A percentile compares a stretch with the other conserved stretches of the same genome.
These are phyloP conservation scores for Arthrobotrys iridis DNA, from an alignment of 2,329 filamentous ascomycete genomes.

Conservation along the genomic window DNA sequence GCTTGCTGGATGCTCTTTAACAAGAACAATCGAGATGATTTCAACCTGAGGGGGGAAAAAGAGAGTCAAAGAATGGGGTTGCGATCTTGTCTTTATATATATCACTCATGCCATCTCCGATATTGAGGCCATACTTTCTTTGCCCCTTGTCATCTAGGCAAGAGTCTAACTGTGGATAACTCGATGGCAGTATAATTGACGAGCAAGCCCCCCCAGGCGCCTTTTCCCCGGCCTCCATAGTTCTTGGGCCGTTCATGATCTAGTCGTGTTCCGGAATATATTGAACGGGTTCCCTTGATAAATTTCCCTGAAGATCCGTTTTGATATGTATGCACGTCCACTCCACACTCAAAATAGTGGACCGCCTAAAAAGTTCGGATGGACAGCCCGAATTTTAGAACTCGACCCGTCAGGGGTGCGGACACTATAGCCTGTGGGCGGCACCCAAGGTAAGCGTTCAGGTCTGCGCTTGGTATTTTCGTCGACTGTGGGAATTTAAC, in stretches of 20 bases:
- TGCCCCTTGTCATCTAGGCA: slow-evolving; percentile 24
- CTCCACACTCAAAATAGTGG: slow-evolving; percentile 21
- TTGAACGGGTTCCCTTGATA: slow-evolving; percentile 6
- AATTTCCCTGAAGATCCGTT: slow-evolving; percentile 27
- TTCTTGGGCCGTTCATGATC: neutral
- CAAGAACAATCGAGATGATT: slow-evolving; percentile 26
- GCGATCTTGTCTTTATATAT: slow-evolving; percentile 45
- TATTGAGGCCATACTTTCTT: neutral
- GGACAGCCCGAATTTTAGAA: slow-evolving; percentile 41
- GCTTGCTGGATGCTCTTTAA: neutral
- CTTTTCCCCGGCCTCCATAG: slow-evolving; percentile 32
- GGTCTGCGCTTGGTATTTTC: slow-evolving; percentile 30
- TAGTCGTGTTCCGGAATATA: slow-evolving; percentile 25
- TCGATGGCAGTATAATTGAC: neutral
- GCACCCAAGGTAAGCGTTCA: slow-evolving; percentile 30
- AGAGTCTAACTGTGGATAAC: slow-evolving; percentile 16
- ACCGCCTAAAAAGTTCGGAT: slow-evolving; percentile 26
- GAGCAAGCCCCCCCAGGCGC: slow-evolving; percentile 9
- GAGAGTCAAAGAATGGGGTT: neutral
- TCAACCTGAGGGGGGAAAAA: slow-evolving; percentile 7
- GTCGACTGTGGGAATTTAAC: slow-evolving; percentile 16
- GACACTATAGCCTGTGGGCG: slow-evolving; percentile 36
- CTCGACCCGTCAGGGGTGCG: slow-evolving; percentile 13
- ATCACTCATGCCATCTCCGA: slow-evolving; percentile 8
- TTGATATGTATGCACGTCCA: slow-evolving; percentile 1